Conservation (phyloP, 2,329 filamentous ascomycete genomes). For the Colletotrichum eremochloae region DNA sequence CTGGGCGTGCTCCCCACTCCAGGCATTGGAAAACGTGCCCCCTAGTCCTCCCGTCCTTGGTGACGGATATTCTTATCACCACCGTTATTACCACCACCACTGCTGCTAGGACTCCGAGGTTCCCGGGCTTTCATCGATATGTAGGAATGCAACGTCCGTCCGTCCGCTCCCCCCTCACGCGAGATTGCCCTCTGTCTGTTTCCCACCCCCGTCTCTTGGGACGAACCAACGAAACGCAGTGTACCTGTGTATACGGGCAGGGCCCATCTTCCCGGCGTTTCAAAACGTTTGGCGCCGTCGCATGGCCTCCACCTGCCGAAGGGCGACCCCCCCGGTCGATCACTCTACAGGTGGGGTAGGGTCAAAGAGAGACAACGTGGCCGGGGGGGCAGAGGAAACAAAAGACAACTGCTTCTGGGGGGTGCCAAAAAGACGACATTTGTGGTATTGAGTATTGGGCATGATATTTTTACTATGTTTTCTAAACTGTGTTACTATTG, state of each 20-base stretch:
- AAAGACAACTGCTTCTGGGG: not conserved
- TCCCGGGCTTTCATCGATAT: not conserved
- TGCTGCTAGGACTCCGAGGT: not conserved
- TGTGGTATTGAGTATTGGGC: too few relatives aligned
- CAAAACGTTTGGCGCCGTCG: slow-evolving; percentile 17
- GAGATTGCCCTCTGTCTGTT: not conserved
- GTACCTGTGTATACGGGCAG: not conserved
- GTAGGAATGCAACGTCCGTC: not conserved
- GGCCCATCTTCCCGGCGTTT: not conserved
- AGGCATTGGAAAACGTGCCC: too few relatives aligned
- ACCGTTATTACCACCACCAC: not conserved
- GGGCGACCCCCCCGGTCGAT: not conserved
- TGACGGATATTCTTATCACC: not conserved
- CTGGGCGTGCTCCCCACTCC: too few relatives aligned
- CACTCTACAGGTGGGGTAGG: not conserved
- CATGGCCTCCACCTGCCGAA: slow-evolving; percentile 3
- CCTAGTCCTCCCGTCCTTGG: too few relatives aligned
- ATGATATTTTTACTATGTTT: too few relatives aligned
- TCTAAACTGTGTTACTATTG: too few relatives aligned
- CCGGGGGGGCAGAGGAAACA: not conserved
- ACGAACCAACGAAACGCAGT: not conserved
- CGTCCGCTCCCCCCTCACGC: not conserved
- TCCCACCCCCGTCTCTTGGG: slow-evolving; percentile 5
- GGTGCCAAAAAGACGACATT: too few relatives aligned
- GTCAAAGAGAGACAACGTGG: not conserved